A percentile compares a stretch with the other conserved stretches of the same genome.
phyloP scores from a whole-genome alignment of 2,329 filamentous ascomycete species.

The Aspergillus fischeri region DNA sequence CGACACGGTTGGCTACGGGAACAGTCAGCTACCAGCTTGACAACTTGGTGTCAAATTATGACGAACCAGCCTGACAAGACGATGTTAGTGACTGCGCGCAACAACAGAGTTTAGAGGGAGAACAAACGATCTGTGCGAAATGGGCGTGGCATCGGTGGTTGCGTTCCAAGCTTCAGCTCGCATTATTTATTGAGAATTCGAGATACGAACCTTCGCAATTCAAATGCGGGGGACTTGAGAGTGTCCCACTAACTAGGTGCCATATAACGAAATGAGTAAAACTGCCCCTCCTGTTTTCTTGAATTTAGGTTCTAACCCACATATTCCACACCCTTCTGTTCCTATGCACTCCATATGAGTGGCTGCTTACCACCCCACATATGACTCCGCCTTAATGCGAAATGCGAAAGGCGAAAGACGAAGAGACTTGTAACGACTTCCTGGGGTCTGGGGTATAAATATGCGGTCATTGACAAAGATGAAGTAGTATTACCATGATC shows the following conservation, averaged over 20 bases:
- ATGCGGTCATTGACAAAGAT: background rate
- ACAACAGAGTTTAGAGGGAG: background rate
- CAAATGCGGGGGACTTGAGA: background rate
- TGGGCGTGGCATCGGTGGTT: background rate
- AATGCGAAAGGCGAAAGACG: background rate
- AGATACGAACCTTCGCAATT: background rate
- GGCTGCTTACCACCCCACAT: background rate
- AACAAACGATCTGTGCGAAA: background rate
- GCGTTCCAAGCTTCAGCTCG: background rate
- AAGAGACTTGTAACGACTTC: background rate
- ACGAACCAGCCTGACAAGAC: background rate
- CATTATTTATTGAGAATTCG: background rate
- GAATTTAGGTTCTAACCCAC: too few relatives aligned
- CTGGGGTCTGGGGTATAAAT: background rate
- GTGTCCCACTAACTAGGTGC: too few relatives aligned
- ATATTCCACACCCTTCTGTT: too few relatives aligned
- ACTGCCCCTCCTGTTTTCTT: too few relatives aligned
- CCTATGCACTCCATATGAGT: background rate
- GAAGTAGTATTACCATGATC: background rate
- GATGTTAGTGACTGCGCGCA: background rate
- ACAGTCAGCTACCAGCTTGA: background rate
- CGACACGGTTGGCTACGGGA: conserved; percentile 2
- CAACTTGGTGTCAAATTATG: background rate
- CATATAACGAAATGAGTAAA: too few relatives aligned
- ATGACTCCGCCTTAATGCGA: background rate